Evolutionary conservation across 257 asterid species (phyloP), one percentile per base, ranked within the genome.

Genomic region (Oldenlandia corymbosa): DNA sequence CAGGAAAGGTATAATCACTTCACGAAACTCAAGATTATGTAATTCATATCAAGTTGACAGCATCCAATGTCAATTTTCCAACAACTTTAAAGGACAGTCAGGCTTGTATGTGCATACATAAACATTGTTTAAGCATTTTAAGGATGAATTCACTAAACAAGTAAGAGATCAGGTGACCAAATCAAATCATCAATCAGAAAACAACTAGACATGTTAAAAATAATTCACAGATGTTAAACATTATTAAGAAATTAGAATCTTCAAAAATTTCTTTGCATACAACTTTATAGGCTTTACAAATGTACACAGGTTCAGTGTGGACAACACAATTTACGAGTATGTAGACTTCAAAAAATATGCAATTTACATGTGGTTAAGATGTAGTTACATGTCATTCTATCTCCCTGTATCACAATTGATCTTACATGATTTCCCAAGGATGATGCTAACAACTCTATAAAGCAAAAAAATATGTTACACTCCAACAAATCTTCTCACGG

Each of bases 221-320:
- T n/a, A n/a, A 27, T 16, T 7, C 20, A 67, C n/a, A 34, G 55
- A n/a, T 57, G 17, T 58, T 18, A 41, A 12, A 23, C 34, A 39
- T 10, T 13, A 31, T 16, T 41, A 54, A 20, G 6, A 13, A 46
- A 62, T 13, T 60, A 57, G 66, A n/a, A 26, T 14, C 50, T 32
- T 69, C 37, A 5, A 45, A 27, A 32, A 26, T 30, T 9, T 34
- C 32, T 37, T 34, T n/a, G 24, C 57, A 41, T 47, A 49, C 49
- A 60, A 24, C 32, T 42, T 47, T 51, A 16, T 21, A 26, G 21
- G 13, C 63, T 64, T 36, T 58, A 58, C 75, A 71, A n/a, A 49
- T 4, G n/a, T 64, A 36, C 52, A 31, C 63, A 65, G n/a, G 65
- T 46, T 37, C 61, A 23, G 58, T 24, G 14, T 56, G 45, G 27